Conservation (phyloP, 2,329 filamentous ascomycete genomes). For the Cytospora piceicola region DNA sequence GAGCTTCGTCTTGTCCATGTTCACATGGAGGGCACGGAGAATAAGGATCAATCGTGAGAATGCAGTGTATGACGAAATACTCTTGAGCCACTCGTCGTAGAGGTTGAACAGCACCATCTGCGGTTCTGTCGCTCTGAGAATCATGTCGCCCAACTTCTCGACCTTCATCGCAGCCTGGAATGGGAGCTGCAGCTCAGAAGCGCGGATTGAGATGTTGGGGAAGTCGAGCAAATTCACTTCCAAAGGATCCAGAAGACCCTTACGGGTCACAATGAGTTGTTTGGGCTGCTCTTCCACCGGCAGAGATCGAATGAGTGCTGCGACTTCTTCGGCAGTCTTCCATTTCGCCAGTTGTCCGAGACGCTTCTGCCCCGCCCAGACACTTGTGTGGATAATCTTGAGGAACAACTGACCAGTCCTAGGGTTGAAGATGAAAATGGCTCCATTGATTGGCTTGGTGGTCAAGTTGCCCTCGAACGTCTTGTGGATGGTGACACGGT, state of each 20-base stretch:
- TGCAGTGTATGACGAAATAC: conserved; percentile 96
- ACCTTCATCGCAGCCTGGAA: conserved; percentile 99
- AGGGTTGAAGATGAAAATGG: conserved; percentile 99
- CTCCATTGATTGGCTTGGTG: conserved; percentile 98
- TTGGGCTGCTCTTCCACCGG: conserved; percentile 98
- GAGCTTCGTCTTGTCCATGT: conserved; percentile 97
- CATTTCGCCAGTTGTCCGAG: conserved; percentile 97
- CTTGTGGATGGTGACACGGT: conserved; percentile 99
- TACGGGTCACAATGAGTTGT: conserved; percentile 96
- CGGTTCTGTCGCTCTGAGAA: conserved; percentile 94
- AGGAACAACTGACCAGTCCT: conserved; percentile 95
- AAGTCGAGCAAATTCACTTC: conserved; percentile 98
- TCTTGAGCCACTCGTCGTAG: conserved; percentile 99
- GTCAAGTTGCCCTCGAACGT: conserved; percentile 99
- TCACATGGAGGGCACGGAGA: conserved; percentile 91
- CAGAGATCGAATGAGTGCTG: conserved; percentile 90
- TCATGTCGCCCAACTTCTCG: conserved; percentile 99
- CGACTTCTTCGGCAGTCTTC: conserved; percentile 99
- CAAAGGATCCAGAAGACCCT: conserved; percentile 93
- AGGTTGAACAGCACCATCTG: conserved; percentile 99
- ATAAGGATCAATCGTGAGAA: conserved; percentile 96
- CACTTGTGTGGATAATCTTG: conserved; percentile 99
- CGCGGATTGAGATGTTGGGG: conserved; percentile 97
- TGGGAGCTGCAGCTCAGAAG: conserved; percentile 92
- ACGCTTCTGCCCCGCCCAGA: conserved; percentile 99